A percentile compares a stretch with the other conserved stretches of the same genome.
Evolutionary conservation across 306 rosid species (phyloP).

Genomic region (Dalbergia cochinchinensis): DNA sequence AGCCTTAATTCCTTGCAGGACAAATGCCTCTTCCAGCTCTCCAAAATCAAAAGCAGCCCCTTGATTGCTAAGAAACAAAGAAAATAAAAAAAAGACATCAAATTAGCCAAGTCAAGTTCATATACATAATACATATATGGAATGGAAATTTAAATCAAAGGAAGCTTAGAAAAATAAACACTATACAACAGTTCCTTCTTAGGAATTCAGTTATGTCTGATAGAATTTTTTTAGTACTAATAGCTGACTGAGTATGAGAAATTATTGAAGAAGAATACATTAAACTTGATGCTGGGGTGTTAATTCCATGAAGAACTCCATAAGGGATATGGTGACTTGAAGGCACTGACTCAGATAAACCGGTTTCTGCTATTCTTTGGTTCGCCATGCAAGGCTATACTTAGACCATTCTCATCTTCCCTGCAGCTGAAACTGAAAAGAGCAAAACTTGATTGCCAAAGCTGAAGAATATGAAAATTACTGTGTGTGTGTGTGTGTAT

Average conservation of each 20-base stretch:
- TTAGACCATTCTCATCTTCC: slow-evolving; percentile 61
- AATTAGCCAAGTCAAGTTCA: slow-evolving; percentile 8
- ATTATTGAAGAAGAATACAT: slow-evolving; percentile 60
- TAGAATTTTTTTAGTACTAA: slow-evolving; percentile 3
- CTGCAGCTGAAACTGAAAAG: slow-evolving; percentile 52
- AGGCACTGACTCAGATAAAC: slow-evolving; percentile 80
- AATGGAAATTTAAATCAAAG: slow-evolving; percentile 30
- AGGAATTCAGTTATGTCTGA: slow-evolving; percentile 30
- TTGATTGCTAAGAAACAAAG: slow-evolving; percentile 60
- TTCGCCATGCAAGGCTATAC: slow-evolving; percentile 73
- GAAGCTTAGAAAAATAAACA: slow-evolving; percentile 19
- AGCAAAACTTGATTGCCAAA: slow-evolving; percentile 37
- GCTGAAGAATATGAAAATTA: slow-evolving; percentile 44
- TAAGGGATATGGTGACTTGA: slow-evolving; percentile 71
- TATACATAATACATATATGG: background rate
- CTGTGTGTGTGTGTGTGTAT: slow-evolving; percentile 19
- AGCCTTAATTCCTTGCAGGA: slow-evolving; percentile 72
- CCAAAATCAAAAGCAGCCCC: slow-evolving; percentile 87
- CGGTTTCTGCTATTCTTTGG: slow-evolving; percentile 75
- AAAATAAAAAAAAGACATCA: background rate
- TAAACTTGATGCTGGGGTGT: slow-evolving; percentile 63
- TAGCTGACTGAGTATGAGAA: slow-evolving; percentile 34
- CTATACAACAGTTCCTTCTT: slow-evolving; percentile 11
- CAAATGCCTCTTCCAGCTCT: slow-evolving; percentile 94
- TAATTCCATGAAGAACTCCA: slow-evolving; percentile 78